Evolutionary conservation across 768 basidiomycete genomes (phyloP), one percentile per base, ranked within the genome.

Genomic region (Chalciporus chontae): DNA sequence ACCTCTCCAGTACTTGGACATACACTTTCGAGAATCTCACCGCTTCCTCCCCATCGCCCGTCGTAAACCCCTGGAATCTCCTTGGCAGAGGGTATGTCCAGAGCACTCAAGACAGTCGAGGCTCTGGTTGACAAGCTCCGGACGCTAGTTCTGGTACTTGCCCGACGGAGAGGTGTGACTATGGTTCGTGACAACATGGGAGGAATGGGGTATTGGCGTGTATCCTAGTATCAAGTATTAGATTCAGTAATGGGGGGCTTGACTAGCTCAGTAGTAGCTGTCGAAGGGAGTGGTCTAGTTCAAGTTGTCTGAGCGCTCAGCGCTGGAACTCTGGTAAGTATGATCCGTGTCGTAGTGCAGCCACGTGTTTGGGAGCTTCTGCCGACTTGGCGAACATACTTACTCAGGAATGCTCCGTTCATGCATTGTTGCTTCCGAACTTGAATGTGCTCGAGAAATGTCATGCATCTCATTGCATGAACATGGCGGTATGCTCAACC

Each of bases 1-100:
- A 84, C 72, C 63, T 95, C 92, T 3, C 92, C 92, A 14, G 93
- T 95, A 8, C 90, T 81, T 13, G 93, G 93, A 66, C 93, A 95
- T 15, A 79, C 62, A 45, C 87, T 90, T 56, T 78, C 71, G 15
- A 88, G 61, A 5, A 88, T 48, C 45, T 86, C 84, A 3, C 91
- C 91, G 17, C 79, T 59, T 18, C 90, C 91, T 49, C 76, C 72
- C 91, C 91, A 94, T 57, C 77, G 69, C 31, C 90, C 90, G 61
- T 93, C 85, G 60, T 89, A 94, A 15, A 93, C 87, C 2, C 91
- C 90, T 10, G 75, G 69, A 14, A 89, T 59, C 44, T 85, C 84
- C 11, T 72, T 71, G n/a, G 71, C 64, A 7, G 75, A 57, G 8
- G 73, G 73, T 48, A 92, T 80, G 56, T 81, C 83, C 44, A 91